Evolutionary conservation across 2,329 filamentous ascomycete species (phyloP).

Genomic region (Ceratocystis albifundus): DNA sequence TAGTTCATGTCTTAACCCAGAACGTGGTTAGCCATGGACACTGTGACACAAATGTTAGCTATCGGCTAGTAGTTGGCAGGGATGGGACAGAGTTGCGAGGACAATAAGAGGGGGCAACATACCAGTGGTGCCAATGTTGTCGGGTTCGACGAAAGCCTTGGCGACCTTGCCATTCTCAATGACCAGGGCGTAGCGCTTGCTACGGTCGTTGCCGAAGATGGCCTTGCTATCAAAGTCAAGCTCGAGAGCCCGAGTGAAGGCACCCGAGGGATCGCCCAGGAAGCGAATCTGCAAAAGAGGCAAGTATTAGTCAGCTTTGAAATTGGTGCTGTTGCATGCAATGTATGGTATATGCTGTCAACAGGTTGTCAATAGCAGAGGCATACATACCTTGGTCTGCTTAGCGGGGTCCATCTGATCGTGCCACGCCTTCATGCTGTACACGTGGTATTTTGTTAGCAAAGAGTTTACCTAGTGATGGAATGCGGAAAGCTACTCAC

Average conservation of each 20-base stretch:
- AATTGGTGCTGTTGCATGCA: neutral
- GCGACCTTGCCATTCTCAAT: constrained; percentile 77
- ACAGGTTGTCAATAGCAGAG: neutral
- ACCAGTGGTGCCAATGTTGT: constrained; percentile 75
- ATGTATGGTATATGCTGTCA: neutral
- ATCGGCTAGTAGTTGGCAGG: neutral
- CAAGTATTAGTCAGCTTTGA: neutral
- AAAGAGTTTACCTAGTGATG: neutral
- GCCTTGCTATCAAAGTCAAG: constrained; percentile 67
- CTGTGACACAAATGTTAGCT: constrained; percentile 27
- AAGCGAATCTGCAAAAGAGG: constrained; percentile 60
- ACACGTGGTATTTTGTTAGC: neutral
- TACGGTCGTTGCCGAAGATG: constrained; percentile 70
- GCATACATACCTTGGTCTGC: constrained; percentile 59
- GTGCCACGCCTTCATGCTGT: constrained; percentile 81
- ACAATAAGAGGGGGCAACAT: constrained; percentile 28
- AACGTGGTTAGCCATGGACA: constrained; percentile 43
- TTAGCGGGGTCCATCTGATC: constrained; percentile 62
- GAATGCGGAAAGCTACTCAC: constrained; percentile 40
- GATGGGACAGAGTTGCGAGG: neutral
- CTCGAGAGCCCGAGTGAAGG: constrained; percentile 74
- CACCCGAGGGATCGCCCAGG: constrained; percentile 66
- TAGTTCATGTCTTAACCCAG: constrained; percentile 29
- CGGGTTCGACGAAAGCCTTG: constrained; percentile 70
- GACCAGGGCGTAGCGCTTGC: constrained; percentile 79